A percentile compares a stretch with the other conserved stretches of the same genome.
These are phyloP conservation scores for Eimeria brunetti DNA, from an alignment of 169 alveolate species.

Conservation along the genomic window DNA sequence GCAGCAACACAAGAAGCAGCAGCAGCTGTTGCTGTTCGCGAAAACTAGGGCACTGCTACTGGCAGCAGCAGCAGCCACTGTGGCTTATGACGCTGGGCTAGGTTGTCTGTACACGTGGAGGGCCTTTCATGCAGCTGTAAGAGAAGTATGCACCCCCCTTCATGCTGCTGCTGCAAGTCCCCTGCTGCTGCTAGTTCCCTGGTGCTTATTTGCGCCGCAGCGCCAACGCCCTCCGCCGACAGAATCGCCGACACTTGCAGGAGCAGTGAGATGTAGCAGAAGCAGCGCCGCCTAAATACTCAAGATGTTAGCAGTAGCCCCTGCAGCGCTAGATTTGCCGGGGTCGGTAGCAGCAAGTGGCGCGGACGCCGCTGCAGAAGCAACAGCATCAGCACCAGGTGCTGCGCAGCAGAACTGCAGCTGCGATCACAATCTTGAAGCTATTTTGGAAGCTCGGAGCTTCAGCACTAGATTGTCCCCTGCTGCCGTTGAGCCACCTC, in stretches of 20 bases:
- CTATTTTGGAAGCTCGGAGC: conserved; percentile 9
- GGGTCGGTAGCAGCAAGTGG: background rate
- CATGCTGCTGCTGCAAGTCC: too few species aligned
- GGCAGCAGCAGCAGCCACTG: conserved; percentile 52
- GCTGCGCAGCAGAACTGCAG: conserved; percentile 45
- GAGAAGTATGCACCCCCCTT: too few species aligned
- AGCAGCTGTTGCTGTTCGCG: background rate
- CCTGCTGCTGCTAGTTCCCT: conserved; percentile 29
- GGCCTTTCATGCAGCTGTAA: background rate
- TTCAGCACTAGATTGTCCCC: background rate
- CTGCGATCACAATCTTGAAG: background rate
- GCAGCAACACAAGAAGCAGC: conserved; percentile 39
- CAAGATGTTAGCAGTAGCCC: background rate
- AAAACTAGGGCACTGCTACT: conserved; percentile 21
- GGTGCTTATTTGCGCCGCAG: conserved; percentile 2
- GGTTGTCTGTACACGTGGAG: conserved; percentile 59
- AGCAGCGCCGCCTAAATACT: background rate
- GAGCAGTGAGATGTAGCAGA: conserved; percentile 36
- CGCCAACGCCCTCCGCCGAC: conserved; percentile 22
- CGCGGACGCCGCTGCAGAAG: background rate
- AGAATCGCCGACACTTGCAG: background rate
- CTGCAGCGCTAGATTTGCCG: background rate
- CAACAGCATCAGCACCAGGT: background rate
- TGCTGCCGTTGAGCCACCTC: conserved; percentile 18
- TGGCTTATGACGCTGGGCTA: background rate